Evolutionary conservation across 108 stramenopile species (phyloP).

Genomic region (Fragilaria crotonensis): DNA sequence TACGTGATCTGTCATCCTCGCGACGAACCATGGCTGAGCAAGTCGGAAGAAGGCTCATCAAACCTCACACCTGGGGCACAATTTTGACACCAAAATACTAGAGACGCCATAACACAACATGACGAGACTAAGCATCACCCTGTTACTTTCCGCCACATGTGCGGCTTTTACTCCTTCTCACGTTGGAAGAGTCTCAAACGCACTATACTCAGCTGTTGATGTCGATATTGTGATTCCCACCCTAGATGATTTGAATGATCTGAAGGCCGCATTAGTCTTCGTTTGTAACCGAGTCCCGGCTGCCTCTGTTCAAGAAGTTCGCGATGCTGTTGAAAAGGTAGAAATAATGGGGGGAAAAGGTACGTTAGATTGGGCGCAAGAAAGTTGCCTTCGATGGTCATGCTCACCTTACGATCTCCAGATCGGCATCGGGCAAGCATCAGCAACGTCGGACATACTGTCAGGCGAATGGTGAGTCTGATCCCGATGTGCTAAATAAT

Average conservation of each 20-base stretch:
- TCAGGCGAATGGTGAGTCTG: conserved; percentile 56
- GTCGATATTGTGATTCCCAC: background rate
- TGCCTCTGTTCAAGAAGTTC: conserved; percentile 22
- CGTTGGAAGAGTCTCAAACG: background rate
- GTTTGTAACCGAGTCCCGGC: conserved; percentile 9
- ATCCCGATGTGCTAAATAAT: background rate
- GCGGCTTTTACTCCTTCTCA: background rate
- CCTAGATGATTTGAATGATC: background rate
- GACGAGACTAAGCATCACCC: too few species aligned
- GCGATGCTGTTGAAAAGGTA: conserved; percentile 14
- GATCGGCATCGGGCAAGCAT: conserved; percentile 50
- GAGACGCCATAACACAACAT: too few species aligned
- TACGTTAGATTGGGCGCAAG: background rate
- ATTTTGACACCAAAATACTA: too few species aligned
- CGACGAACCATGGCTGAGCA: too few species aligned
- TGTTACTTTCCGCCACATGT: background rate
- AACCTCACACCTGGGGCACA: too few species aligned
- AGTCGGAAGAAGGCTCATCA: too few species aligned
- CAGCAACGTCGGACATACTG: conserved; percentile 49
- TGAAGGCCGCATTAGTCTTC: conserved; percentile 21
- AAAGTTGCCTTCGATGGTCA: background rate
- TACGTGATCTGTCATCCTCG: too few species aligned
- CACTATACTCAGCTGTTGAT: background rate
- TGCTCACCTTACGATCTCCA: background rate
- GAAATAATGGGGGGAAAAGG: conserved; percentile 25